Conservation (phyloP, 1,139 yeast genomes). For the Blastobotrys serpentis region DNA sequence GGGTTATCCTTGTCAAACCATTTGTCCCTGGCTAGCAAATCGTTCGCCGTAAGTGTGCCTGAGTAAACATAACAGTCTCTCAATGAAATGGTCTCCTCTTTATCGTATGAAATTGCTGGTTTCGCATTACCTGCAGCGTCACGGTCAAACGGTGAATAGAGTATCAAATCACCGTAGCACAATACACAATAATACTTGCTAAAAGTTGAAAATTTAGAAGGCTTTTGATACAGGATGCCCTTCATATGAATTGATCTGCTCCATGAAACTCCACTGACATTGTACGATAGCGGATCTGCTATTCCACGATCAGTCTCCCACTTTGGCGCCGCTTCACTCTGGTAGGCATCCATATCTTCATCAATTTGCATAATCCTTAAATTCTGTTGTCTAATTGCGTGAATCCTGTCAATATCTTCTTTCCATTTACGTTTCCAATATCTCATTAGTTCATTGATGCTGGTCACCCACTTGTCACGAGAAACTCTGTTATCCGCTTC, state of each 20-base stretch:
- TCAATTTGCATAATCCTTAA: constrained; percentile 48
- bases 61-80: constrained; percentile 72
- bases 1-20: constrained; percentile 51
- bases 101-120: constrained; percentile 28
- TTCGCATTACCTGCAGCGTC: constrained; percentile 33
- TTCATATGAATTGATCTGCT: constrained; percentile 56
- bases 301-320: constrained; percentile 57
- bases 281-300: constrained; percentile 54
- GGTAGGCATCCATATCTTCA: constrained; percentile 58
- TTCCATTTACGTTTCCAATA: constrained; percentile 61
- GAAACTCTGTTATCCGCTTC: constrained; percentile 51
- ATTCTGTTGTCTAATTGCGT: constrained; percentile 49
- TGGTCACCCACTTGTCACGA: constrained; percentile 65
- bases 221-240: constrained; percentile 68
- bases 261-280: constrained; percentile 58
- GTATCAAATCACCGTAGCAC: constrained; percentile 64
- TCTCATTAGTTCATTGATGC: constrained; percentile 45
- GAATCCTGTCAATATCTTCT: constrained; percentile 44
- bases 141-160: constrained; percentile 48
- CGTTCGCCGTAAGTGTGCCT: constrained; percentile 59
- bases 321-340: constrained; percentile 48
- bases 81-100: constrained; percentile 48
- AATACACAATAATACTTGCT: constrained; percentile 59
- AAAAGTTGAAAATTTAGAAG: constrained; percentile 67
- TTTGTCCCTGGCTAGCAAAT: constrained; percentile 51